Conservation (phyloP, 1,284 basidiomycete genomes). For the Trichosporon sp. region DNA sequence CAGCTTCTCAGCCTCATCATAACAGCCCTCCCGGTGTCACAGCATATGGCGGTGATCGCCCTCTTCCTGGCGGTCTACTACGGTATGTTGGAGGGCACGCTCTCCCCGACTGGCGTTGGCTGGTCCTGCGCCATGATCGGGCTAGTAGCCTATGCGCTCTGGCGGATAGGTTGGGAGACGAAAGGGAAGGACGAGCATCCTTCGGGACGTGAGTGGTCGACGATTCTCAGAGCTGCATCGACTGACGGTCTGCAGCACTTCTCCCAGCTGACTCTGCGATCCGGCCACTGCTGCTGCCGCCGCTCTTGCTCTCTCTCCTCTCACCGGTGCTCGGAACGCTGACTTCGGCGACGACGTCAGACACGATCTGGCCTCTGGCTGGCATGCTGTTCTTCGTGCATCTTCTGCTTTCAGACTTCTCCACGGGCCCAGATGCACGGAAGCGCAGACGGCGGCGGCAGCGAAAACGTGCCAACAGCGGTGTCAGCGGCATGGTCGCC, state of each 20-base stretch:
- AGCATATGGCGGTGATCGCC: slow-evolving; percentile 78
- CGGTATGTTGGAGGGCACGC: slow-evolving; percentile 65
- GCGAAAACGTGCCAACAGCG: slow-evolving; percentile 25
- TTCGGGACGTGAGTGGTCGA: slow-evolving; percentile 23
- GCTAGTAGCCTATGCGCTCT: slow-evolving; percentile 66
- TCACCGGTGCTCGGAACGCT: slow-evolving; percentile 89
- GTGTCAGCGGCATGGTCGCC: slow-evolving; percentile 26
- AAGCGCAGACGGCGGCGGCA: slow-evolving; percentile 30
- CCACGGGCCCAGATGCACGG: slow-evolving; percentile 53
- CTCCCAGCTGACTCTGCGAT: slow-evolving; percentile 45
- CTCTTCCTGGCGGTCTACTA: slow-evolving; percentile 81
- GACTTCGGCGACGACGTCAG: slow-evolving; percentile 90
- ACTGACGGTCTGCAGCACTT: slow-evolving; percentile 59
- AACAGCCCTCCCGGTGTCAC: slow-evolving; percentile 76
- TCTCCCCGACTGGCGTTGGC: slow-evolving; percentile 71
- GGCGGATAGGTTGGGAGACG: slow-evolving; percentile 43
- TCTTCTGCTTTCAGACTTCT: slow-evolving; percentile 69
- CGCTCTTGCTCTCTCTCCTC: slow-evolving; percentile 82
- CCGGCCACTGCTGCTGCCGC: slow-evolving; percentile 69
- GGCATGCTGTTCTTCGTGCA: slow-evolving; percentile 67
- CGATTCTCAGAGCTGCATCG: no score
- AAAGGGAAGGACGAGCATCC: not conserved
- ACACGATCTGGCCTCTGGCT: slow-evolving; percentile 94
- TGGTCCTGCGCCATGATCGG: slow-evolving; percentile 70
- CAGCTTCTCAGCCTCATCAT: slow-evolving; percentile 71